Percentiles rank a stretch among this genome's conserved stretches.
Evolutionary conservation across 1,284 basidiomycete genomes (phyloP).

Genomic region (Moesziomyces antarcticus): DNA sequence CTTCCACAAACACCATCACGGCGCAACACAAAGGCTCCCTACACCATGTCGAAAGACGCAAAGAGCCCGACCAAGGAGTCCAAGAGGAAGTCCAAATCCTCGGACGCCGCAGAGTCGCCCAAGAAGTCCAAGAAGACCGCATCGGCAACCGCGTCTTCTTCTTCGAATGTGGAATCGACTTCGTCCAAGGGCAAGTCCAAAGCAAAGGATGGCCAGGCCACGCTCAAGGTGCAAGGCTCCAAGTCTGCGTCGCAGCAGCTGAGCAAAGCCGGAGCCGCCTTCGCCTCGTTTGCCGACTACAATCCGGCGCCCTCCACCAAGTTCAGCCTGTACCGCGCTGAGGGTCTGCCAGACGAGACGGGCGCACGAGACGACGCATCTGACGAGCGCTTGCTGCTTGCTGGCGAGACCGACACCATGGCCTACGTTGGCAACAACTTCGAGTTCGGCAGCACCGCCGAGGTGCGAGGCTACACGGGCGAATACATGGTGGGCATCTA

Average conservation of each 20-base stretch:
- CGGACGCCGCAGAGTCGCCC: conserved; percentile 21
- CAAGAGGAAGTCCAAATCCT: conserved; percentile 39
- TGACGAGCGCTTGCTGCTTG: conserved; percentile 55
- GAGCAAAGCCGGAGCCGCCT: conserved; percentile 34
- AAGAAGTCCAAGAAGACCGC: conserved; percentile 44
- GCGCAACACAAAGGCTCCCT: neutral
- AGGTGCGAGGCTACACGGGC: conserved; percentile 59
- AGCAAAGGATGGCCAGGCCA: conserved; percentile 24
- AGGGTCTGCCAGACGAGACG: conserved; percentile 41
- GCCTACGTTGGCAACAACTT: conserved; percentile 59
- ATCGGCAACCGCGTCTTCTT: conserved; percentile 11
- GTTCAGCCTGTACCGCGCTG: conserved; percentile 48
- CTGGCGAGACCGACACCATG: conserved; percentile 58
- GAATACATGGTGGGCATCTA: conserved; percentile 65
- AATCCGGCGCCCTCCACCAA: conserved; percentile 40
- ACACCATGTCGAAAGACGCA: conserved; percentile 19
- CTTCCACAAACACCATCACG: neutral
- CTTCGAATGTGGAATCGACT: conserved; percentile 1
- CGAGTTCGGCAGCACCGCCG: conserved; percentile 47
- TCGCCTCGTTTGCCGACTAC: conserved; percentile 50
- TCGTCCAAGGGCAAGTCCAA: conserved; percentile 25
- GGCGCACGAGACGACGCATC: conserved; percentile 15
- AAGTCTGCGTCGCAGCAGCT: conserved; percentile 18
- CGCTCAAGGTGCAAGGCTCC: conserved; percentile 23
- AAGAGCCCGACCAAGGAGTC: conserved; percentile 20